Percentiles rank a stretch among this genome's conserved stretches.
phyloP scores from a whole-genome alignment of 768 basidiomycete genomes.

The Cystofilobasidium macerans region DNA sequence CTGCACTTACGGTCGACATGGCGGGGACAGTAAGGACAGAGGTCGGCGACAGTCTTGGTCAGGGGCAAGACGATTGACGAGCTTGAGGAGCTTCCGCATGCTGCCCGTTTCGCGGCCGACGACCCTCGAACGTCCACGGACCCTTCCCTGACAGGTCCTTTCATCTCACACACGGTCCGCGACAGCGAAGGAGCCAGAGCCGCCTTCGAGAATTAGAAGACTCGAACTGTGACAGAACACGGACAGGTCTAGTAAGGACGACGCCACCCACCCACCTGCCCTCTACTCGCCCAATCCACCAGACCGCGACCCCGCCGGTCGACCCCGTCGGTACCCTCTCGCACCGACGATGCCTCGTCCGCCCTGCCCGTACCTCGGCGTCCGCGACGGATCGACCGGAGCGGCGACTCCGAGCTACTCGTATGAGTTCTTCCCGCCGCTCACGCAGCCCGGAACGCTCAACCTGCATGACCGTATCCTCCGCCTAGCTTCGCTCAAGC shows the following conservation, averaged over 20 bases:
- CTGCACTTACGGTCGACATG: conserved; percentile 8
- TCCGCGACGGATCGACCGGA: not conserved
- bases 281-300: not conserved
- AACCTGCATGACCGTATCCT: conserved; percentile 81
- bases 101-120: no score
- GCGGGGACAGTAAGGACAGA: not conserved
- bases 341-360: conserved; percentile 9
- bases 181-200: no score
- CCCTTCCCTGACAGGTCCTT: no score
- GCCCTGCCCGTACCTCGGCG: conserved; percentile 20
- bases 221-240: no score
- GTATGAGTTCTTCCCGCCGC: conserved; percentile 27
- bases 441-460: conserved; percentile 26
- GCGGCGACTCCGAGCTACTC: not conserved
- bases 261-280: no score
- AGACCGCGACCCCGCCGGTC: not conserved
- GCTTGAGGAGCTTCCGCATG: no score
- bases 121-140: no score
- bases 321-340: no score
- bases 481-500: conserved; percentile 55
- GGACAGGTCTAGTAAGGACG: no score
- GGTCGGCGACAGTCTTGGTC: not conserved
- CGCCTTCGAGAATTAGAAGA: no score
- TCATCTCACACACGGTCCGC: no score
- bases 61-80: no score